Conservation (phyloP, 805 yeast genomes). For the Ogataea pilisensis region DNA sequence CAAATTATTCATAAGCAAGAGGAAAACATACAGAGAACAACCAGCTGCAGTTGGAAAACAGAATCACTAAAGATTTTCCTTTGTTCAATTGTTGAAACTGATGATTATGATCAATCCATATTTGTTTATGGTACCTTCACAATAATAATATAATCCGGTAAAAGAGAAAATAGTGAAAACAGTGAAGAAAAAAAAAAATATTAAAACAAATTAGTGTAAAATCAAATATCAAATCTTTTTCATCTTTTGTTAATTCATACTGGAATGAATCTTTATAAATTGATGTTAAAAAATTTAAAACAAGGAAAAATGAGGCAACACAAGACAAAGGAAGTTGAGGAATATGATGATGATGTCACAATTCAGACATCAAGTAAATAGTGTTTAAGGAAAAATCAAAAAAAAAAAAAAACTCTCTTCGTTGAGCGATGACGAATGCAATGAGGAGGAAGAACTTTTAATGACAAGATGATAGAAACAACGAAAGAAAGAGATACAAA, state of each 20-base stretch:
- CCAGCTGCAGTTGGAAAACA: no score
- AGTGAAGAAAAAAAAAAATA: not conserved
- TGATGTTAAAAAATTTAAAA: not conserved
- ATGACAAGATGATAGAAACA: no score
- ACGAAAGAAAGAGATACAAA: not conserved
- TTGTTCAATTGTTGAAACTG: no score
- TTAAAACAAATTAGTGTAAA: not conserved
- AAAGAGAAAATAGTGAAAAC: slow-evolving; percentile 3
- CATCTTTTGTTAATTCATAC: not conserved
- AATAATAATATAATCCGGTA: no score
- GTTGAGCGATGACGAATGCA: no score
- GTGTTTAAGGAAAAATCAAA: no score
- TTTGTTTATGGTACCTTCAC: no score
- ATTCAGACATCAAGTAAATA: no score
- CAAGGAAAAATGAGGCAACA: not conserved
- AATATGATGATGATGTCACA: not conserved
- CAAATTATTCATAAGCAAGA: not conserved
- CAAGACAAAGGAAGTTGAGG: not conserved
- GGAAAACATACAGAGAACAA: not conserved
- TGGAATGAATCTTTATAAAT: not conserved
- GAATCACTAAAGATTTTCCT: not conserved
- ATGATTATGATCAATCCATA: no score
- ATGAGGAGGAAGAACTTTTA: no score
- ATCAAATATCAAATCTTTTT: no score
- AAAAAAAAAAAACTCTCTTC: no score